phyloP scores from a whole-genome alignment of 352 stramenopile genomes.

The Phytophthora melonis region DNA sequence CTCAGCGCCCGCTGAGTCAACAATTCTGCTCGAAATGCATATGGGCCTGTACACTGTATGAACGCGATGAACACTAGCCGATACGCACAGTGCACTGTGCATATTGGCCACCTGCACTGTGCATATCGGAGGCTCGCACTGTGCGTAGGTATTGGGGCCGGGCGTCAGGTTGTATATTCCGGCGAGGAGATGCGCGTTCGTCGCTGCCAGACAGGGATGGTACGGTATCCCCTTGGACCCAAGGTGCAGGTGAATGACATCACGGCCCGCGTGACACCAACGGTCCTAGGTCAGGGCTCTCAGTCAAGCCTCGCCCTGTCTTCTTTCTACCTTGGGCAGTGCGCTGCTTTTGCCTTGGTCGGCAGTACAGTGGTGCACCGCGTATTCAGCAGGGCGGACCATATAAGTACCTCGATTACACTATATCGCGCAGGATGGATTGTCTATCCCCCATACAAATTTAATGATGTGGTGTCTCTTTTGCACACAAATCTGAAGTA shows the following conservation, averaged over 20 bases:
- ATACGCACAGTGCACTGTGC: conserved; percentile 11
- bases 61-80: conserved; percentile 23
- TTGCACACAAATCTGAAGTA: too few relatives aligned
- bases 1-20: conserved; percentile 34
- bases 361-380: too few relatives aligned
- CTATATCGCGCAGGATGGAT: too few relatives aligned
- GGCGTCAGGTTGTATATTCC: not conserved
- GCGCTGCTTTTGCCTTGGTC: not conserved
- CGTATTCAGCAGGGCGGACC: too few relatives aligned
- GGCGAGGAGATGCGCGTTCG: conserved; percentile 10
- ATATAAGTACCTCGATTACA: too few relatives aligned
- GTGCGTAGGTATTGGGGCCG: not conserved
- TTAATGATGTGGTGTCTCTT: too few relatives aligned
- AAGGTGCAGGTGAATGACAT: conserved; percentile 1
- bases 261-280: conserved; percentile 17
- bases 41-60: conserved; percentile 15
- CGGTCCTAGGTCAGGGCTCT: not conserved
- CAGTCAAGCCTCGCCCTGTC: not conserved
- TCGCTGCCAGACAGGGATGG: too few relatives aligned
- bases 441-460: too few relatives aligned
- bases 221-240: too few relatives aligned
- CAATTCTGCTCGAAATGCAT: conserved; percentile 3
- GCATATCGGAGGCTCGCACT: conserved; percentile 5
- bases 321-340: not conserved
- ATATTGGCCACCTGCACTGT: conserved; percentile 6